phyloP scores from a whole-genome alignment of 768 basidiomycete species.

The Phylloporus arenicola region DNA sequence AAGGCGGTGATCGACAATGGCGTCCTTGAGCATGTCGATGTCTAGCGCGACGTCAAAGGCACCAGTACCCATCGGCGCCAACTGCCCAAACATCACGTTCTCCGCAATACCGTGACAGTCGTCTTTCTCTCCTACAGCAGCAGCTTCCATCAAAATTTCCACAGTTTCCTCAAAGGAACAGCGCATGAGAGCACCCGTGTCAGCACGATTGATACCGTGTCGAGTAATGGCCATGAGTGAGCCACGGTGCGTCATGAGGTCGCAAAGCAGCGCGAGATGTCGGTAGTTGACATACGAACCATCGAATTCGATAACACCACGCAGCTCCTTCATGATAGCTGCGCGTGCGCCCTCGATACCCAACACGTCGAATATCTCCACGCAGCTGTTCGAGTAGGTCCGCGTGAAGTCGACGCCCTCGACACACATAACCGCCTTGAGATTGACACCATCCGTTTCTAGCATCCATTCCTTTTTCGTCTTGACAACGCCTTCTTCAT shows the following conservation, averaged over 20 bases:
- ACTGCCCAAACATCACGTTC: constrained; percentile 97
- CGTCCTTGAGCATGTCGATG: constrained; percentile 97
- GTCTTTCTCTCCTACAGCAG: constrained; percentile 95
- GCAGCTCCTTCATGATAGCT: constrained; percentile 89
- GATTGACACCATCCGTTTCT: too few relatives aligned
- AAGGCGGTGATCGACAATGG: constrained; percentile 92
- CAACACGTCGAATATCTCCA: too few relatives aligned
- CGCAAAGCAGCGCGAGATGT: constrained; percentile 92
- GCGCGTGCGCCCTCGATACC: constrained; percentile 29
- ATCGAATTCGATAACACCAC: constrained; percentile 96
- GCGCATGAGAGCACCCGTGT: constrained; percentile 97
- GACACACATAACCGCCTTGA: too few relatives aligned
- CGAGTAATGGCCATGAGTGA: constrained; percentile 97
- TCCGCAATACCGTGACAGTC: constrained; percentile 99
- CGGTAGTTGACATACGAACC: constrained; percentile 99
- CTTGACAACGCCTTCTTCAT: too few relatives aligned
- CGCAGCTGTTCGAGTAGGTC: too few relatives aligned
- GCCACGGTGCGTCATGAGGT: constrained; percentile 97
- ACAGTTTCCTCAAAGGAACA: constrained; percentile 99
- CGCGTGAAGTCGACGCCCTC: too few relatives aligned
- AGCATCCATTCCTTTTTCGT: too few relatives aligned
- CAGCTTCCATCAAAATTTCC: constrained; percentile 98
- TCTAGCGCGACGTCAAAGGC: constrained; percentile 94
- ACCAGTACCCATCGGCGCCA: constrained; percentile 99
- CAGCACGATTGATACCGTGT: constrained; percentile 97